Base-by-base conservation (phyloP, 2,329 filamentous ascomycete genomes). In the Cytospora schulzeri region DNA sequence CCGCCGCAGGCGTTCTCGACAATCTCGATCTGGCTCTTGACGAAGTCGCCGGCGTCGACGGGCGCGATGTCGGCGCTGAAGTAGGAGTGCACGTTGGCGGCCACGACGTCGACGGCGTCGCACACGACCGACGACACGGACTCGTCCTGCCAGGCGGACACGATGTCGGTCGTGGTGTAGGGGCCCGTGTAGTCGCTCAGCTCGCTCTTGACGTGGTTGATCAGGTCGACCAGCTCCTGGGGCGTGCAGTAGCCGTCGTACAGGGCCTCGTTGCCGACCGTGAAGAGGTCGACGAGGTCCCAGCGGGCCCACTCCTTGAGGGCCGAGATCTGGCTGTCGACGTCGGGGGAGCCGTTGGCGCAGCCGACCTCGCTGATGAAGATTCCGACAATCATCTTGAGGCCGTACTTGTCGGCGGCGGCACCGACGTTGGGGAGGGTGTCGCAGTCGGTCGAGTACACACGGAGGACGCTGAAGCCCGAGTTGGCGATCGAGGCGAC, bases 391-490 rank as follows among this genome's bases (percentile, higher is more conserved):
- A 97, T 94, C 77, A 97, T 81, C 76, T 89, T 88, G 66, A 97
- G 74, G 66, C 89, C 88, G 76, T 88, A 75, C 71, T 85, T 77
- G 72, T 84, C 77, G 79, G 85, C 88, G 66, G 91, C 91, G 52
- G 79, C 77, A 68, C 91, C 91, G 65, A 97, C 88, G 77, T 86
- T 88, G 75, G 88, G 79, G 67, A 96, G 90, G 62, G 89, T 90
- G 78, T 85, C 83, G 84, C 94, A 98, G 85, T 97, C 93, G 70
- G 93, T 93, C 69, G 90, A 92, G 87, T 98, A 98, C 75, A 95
- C 83, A 77, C 94, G 93, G 75, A 94, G 76, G 57, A 85, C 81
- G 68, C 78, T 78, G 85, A 93, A 92, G 66, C 90, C 91, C 69
- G 85, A 85, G 60, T 71, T 57, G 73, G 87, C 85, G 74, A 94